Base-by-base conservation (phyloP, 495 filamentous ascomycete genomes). In the Aspergillus egyptiacus region DNA sequence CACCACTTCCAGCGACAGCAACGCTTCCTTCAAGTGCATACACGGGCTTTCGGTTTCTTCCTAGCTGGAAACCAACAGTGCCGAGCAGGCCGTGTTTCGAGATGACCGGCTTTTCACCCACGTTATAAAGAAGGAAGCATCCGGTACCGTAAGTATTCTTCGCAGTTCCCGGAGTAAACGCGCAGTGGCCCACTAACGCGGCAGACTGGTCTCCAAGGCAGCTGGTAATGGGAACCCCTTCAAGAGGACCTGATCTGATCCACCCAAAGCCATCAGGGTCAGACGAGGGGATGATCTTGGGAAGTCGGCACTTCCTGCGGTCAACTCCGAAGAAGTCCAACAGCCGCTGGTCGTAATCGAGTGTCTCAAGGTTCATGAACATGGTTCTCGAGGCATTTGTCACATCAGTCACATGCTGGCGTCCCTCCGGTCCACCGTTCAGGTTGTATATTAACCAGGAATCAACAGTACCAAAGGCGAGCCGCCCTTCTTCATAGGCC, bases 91-190 rank as follows among this genome's bases (percentile, higher is more conserved):
- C 91, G 60, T 93, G 87, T 51, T 82, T 85, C 22, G 91, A 96
- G 48, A 95, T 85, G 34, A 96, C 90, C 2, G 91, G 91, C 68
- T 89, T 85, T 20, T 83, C 77, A 41, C 91, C 91, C 45, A 95
- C 89, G 61, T 97, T 96, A 62, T 95, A 96, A 3, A 97, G 77
- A 46, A 97, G 74, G 73, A 97, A 97, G 65, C 91, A 95, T 23
- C 91, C 91, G 2, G 91, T 97, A 32, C 91, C 91, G 53, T 96
- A 97, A 1, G 91, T 97, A 63, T 96, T 96, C 74, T 97, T 97
- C 31, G 91, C 91, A 54, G 77, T 77, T 39, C 91, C 91, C 1
- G 90, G 84, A 10, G 73, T 82, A 66, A 96, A 96, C 19, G 86
- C 90, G 60, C 88, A 87, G 63, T 97, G 91, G 33, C 91, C 91